Percentiles rank a stretch among this genome's conserved stretches.
These are phyloP conservation scores for Sporothrix humicola DNA, from an alignment of 2,329 filamentous ascomycete genomes.

Conservation along the genomic window DNA sequence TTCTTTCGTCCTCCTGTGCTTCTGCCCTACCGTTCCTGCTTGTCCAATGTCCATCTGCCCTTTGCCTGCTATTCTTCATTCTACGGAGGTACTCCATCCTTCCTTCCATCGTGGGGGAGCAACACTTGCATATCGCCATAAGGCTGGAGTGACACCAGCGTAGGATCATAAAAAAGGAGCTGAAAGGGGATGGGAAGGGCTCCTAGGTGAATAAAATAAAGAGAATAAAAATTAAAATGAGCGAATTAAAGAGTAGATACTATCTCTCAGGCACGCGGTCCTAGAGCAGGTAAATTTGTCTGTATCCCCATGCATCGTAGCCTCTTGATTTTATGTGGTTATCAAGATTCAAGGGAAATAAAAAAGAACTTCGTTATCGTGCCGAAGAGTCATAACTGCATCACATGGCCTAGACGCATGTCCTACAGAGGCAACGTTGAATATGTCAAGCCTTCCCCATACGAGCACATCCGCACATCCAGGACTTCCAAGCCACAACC, in stretches of 20 bases:
- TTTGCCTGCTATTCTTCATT: neutral
- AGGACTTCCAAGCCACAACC: neutral
- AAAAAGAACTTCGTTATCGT: neutral
- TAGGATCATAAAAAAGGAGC: neutral
- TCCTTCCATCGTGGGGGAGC: conserved; percentile 8
- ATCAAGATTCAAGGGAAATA: neutral
- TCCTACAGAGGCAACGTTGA: conserved; percentile 9
- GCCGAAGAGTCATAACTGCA: neutral
- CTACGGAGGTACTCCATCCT: neutral
- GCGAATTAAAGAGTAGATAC: neutral
- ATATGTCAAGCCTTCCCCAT: neutral
- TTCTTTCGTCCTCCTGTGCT: neutral
- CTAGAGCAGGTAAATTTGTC: neutral
- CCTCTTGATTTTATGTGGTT: too few relatives aligned
- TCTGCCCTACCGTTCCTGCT: neutral
- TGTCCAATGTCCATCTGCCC: neutral
- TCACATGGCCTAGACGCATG: neutral
- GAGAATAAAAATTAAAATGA: neutral
- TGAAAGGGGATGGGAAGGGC: neutral
- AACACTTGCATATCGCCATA: neutral
- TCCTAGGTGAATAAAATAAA: neutral
- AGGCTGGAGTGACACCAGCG: neutral
- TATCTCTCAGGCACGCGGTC: neutral
- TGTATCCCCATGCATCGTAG: neutral
- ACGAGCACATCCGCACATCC: too few relatives aligned